Percentiles rank a stretch among this genome's conserved stretches.
These are phyloP conservation scores for Thermomucor indicae-seudaticae DNA, from an alignment of 371 early-diverging fungal species.

Conservation along the genomic window DNA sequence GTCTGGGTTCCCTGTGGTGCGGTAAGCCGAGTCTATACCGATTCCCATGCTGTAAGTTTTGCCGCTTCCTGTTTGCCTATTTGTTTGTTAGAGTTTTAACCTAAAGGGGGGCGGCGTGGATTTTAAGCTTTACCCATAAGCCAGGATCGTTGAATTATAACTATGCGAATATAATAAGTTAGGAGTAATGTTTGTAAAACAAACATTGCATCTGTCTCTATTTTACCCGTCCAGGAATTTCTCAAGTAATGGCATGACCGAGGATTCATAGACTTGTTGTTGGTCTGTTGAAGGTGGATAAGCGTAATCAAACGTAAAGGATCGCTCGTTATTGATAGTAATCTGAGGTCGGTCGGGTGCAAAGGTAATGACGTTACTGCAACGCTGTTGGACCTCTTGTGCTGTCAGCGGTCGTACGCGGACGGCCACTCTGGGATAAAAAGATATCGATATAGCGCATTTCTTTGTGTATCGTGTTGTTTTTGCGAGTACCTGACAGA, in stretches of 20 bases:
- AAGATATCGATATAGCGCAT: not conserved
- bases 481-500: slow-evolving; percentile 13
- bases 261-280: slow-evolving; percentile 61
- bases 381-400: slow-evolving; percentile 65
- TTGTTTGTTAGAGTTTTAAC: not conserved
- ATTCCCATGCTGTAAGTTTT: slow-evolving; percentile 55
- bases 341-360: slow-evolving; percentile 61
- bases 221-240: slow-evolving; percentile 85
- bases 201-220: not conserved
- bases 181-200: slow-evolving; percentile 1
- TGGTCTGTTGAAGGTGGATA: slow-evolving; percentile 75
- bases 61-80: slow-evolving; percentile 52
- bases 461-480: not conserved
- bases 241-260: slow-evolving; percentile 69
- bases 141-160: slow-evolving; percentile 87
- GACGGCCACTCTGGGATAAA: slow-evolving; percentile 19
- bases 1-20: slow-evolving; percentile 10
- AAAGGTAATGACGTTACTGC: slow-evolving; percentile 56
- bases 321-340: slow-evolving; percentile 52
- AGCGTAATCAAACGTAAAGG: slow-evolving; percentile 87
- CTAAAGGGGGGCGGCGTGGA: slow-evolving; percentile 49
- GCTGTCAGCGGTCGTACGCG: slow-evolving; percentile 47
- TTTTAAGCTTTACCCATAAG: slow-evolving; percentile 77
- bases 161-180: slow-evolving; percentile 17
- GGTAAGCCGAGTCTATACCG: slow-evolving; percentile 29